A percentile compares a stretch with the other conserved stretches of the same genome.
These are phyloP conservation scores for Nelumbo lutea DNA, from an alignment of 164 flowering plant genomes.

Conservation along the genomic window DNA sequence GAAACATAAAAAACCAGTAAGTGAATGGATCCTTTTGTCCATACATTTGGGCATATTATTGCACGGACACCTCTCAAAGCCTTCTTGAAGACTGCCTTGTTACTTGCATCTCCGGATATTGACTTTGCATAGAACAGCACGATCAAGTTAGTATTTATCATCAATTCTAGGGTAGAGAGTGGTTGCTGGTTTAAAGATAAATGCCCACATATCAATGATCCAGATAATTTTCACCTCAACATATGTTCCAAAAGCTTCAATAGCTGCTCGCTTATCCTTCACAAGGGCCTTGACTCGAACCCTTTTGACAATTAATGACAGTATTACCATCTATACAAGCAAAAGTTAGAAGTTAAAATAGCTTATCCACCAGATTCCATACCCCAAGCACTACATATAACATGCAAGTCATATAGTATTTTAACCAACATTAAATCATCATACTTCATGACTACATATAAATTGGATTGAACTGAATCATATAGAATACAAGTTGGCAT, in stretches of 20 bases:
- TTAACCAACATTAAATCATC: no score
- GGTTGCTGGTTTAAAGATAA: background rate
- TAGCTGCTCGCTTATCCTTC: conserved; percentile 70
- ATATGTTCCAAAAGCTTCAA: conserved; percentile 89
- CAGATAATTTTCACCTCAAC: conserved; percentile 60
- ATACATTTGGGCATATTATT: conserved; percentile 77
- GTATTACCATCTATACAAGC: conserved; percentile 71
- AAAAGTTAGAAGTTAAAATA: conserved; percentile 22
- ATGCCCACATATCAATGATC: background rate
- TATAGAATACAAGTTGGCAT: no score
- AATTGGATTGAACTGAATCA: no score
- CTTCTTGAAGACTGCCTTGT: conserved; percentile 44
- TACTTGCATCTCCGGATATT: conserved; percentile 53
- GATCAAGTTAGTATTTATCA: conserved; percentile 4
- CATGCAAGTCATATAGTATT: no score
- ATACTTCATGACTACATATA: no score
- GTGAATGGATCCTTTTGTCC: conserved; percentile 5
- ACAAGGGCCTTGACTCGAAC: conserved; percentile 78
- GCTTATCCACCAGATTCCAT: background rate
- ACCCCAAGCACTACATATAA: no score
- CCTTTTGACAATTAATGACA: conserved; percentile 75
- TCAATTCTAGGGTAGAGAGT: background rate
- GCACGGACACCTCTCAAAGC: conserved; percentile 78
- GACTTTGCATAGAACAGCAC: conserved; percentile 36
- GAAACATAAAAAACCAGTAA: background rate